Conservation (phyloP, 345 rosid genomes). For the Tarenaya hassleriana region DNA sequence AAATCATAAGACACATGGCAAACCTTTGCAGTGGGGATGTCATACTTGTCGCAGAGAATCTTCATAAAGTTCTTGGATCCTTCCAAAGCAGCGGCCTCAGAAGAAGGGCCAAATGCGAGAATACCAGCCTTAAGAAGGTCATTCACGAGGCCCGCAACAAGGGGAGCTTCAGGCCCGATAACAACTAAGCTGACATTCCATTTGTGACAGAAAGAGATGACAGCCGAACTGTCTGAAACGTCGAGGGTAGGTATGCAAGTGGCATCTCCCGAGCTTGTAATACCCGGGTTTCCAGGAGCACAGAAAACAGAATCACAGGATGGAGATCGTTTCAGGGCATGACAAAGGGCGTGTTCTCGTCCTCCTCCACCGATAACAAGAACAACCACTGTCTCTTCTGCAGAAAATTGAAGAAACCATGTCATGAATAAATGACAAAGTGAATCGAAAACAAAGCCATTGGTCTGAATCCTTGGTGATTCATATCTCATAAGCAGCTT, state of each 20-base stretch:
- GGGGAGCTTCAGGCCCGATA: conserved; percentile 92
- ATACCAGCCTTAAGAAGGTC: conserved; percentile 59
- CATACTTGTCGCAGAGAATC: conserved; percentile 73
- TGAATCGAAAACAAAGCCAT: not conserved
- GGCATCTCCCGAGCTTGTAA: conserved; percentile 71
- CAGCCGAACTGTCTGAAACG: conserved; percentile 52
- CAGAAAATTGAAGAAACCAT: conserved; percentile 15
- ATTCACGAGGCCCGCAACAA: conserved; percentile 84
- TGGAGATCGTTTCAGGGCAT: conserved; percentile 68
- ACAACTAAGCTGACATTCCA: conserved; percentile 71
- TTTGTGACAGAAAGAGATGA: conserved; percentile 60
- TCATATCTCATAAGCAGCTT: no score
- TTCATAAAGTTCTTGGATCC: conserved; percentile 97
- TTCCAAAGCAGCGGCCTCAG: conserved; percentile 94
- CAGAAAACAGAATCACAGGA: conserved; percentile 71
- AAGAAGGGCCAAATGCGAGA: conserved; percentile 87
- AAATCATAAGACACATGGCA: not conserved
- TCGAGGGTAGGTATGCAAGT: conserved; percentile 70
- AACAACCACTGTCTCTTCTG: conserved; percentile 57
- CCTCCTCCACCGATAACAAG: conserved; percentile 98
- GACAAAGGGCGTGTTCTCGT: conserved; percentile 89
- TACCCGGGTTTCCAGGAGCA: conserved; percentile 93
- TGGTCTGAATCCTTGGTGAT: no score
- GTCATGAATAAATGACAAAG: not conserved
- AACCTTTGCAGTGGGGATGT: conserved; percentile 96